Percentiles rank a stretch among this genome's conserved stretches.
phyloP scores from a whole-genome alignment of 2,329 filamentous ascomycete genomes.

The Diaporthe amygdali region DNA sequence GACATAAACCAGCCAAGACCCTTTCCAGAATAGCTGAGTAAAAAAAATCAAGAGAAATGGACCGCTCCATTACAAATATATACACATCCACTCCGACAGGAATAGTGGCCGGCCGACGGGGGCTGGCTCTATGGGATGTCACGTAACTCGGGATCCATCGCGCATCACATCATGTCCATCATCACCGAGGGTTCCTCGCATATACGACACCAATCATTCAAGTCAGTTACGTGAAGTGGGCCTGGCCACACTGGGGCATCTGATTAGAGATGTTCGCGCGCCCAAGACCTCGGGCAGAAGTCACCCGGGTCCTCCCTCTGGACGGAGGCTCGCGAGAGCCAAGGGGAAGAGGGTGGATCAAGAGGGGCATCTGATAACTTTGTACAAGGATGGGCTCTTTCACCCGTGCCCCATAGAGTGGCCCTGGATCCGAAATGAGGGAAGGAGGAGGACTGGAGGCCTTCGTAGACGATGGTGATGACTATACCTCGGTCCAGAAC shows the following conservation, averaged over 20 bases:
- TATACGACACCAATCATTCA: neutral
- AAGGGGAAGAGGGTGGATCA: constrained; percentile 4
- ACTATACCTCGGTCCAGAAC: neutral
- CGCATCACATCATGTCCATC: neutral
- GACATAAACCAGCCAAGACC: neutral
- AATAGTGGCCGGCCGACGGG: neutral
- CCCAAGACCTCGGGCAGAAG: neutral
- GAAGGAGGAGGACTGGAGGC: neutral
- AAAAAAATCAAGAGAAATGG: neutral
- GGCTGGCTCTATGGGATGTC: neutral
- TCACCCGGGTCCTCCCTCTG: neutral
- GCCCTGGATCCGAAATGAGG: constrained; percentile 1
- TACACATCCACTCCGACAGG: neutral
- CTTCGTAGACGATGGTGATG: no score
- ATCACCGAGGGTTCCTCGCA: neutral
- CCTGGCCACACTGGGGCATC: constrained; percentile 20
- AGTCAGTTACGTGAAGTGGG: neutral
- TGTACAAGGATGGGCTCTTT: constrained; percentile 18
- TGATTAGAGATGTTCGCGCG: constrained; percentile 10
- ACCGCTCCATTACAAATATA: neutral
- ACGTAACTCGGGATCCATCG: neutral
- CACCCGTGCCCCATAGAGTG: neutral
- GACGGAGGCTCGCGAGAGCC: neutral
- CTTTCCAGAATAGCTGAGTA: neutral
- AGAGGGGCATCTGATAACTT: constrained; percentile 27